Evolutionary conservation across 2,329 filamentous ascomycete species (phyloP), one percentile per base, ranked within the genome.

Genomic region (Aspergillus fumigatus): DNA sequence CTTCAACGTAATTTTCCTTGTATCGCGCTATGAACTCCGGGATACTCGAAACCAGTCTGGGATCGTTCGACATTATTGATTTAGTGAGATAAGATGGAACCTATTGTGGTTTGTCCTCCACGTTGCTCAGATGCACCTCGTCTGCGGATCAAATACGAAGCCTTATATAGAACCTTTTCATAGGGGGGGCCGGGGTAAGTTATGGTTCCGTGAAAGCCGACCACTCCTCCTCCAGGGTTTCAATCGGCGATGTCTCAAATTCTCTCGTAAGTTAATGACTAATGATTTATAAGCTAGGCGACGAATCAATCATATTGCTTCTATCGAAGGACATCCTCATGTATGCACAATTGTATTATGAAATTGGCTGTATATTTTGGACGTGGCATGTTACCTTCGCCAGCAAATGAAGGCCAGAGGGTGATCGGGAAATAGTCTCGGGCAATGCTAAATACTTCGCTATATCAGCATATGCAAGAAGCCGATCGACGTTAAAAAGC

Each of bases 11-110:
- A 14, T 71, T 66, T 6, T 73, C 70, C 23, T 70, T 63, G 55
- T 75, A 74, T 43, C 75, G 67, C 41, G 70, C 62, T 66, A 84
- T 80, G 62, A 78, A 73, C 14, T 69, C 60, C 47, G 67, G 69
- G 11, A 80, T 26, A 52, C 58, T 58, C 32, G 65, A 56, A 23
- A 56, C 50, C 50, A 68, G 48, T 52, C 64, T 50, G n/a, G 59
- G 41, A 14, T 25, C 48, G 27, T 56, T 56, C 58, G 43, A 47
- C 43, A 47, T 47, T 9, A 10, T 45, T 25, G 41, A 11, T 32
- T 32, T 2, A 38, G 7, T 38, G 29, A 35, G 32, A 17, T 35
- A 35, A 17, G 3, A 35, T 14, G 14, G 6, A 17, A 6, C 7
- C 32, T 17, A 17, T 32, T 2, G 32, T 14, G 32, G 6, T 38